phyloP scores from a whole-genome alignment of 148 eudicot species.

The Rhododendron williamsianum region DNA sequence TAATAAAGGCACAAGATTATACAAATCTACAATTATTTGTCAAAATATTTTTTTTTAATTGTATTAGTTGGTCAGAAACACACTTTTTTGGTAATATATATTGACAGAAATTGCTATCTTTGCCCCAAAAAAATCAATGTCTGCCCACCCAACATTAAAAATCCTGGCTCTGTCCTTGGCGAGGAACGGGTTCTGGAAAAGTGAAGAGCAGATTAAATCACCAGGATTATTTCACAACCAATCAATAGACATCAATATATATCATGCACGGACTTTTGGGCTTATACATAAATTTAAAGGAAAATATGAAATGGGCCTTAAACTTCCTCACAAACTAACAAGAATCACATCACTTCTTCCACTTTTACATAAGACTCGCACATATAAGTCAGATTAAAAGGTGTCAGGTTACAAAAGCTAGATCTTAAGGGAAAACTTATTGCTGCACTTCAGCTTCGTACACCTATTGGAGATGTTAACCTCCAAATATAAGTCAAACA shows the following conservation, averaged over 20 bases:
- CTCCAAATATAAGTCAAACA: neutral
- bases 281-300: neutral
- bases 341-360: neutral
- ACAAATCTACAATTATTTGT: neutral
- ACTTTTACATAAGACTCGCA: neutral
- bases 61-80: neutral
- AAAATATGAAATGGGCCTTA: neutral
- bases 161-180: neutral
- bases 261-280: neutral
- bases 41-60: no score
- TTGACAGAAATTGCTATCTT: neutral
- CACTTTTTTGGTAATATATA: neutral
- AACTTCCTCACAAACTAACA: neutral
- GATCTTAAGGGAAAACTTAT: neutral
- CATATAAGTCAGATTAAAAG: neutral
- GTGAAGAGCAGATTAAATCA: neutral
- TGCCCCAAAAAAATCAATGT: no score
- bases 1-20: neutral
- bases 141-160: neutral
- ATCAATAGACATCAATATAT: neutral
- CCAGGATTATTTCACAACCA: neutral
- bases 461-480: neutral
- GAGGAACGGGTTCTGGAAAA: neutral
- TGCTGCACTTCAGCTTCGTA: neutral
- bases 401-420: neutral